Evolutionary conservation across 2,329 filamentous ascomycete species (phyloP), one percentile per base, ranked within the genome.

Genomic region (Torrubiella hemipterigena): DNA sequence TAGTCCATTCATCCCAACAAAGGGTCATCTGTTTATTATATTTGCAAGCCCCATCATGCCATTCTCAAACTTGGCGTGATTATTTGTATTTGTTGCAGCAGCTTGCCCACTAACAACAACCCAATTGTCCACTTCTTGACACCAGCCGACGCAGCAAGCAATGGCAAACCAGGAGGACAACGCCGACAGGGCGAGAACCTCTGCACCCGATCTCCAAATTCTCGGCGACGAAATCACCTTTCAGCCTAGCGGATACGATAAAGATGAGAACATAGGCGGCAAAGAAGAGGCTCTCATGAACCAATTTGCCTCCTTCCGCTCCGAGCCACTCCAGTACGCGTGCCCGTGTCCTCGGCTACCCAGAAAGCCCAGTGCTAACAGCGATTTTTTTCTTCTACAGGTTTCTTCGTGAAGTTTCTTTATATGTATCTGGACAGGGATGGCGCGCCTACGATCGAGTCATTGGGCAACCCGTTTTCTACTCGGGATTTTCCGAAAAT

Each of bases 391-490:
- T n/a, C n/a, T n/a, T 23, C 31, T 6, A 30, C 60, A 80, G 86
- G 41, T 96, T 96, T 53, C 73, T 96, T 18, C 84, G 86, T 43
- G 91, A 98, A 62, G 80, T 98, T 20, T 91, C 83, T 28, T 68
- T 94, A 20, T 87, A 96, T 57, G 81, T 96, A 40, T 89, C 85
- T 10, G 91, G 91, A 33, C 81, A 82, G 30, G 89, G 87, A 52
- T 98, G 91, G 91, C 82, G 91, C 38, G 84, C 83, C 37, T 98
- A 98, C 61, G 85, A 96, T 49, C 65, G 81, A 39, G 71, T 87
- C 39, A 79, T 96, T 45, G 91, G 91, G 15, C 87, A 94, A 52
- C 85, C 86, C 8, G 79, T 95, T 40, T 96, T 89, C 61, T 98
- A 95, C 55, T 61, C 78, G 0, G 91, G 91, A 17, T 98, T 94